A percentile compares a stretch with the other conserved stretches of the same genome.
Evolutionary conservation across 2,329 filamentous ascomycete genomes (phyloP).

Genomic region (Rugonectria rugulosa): DNA sequence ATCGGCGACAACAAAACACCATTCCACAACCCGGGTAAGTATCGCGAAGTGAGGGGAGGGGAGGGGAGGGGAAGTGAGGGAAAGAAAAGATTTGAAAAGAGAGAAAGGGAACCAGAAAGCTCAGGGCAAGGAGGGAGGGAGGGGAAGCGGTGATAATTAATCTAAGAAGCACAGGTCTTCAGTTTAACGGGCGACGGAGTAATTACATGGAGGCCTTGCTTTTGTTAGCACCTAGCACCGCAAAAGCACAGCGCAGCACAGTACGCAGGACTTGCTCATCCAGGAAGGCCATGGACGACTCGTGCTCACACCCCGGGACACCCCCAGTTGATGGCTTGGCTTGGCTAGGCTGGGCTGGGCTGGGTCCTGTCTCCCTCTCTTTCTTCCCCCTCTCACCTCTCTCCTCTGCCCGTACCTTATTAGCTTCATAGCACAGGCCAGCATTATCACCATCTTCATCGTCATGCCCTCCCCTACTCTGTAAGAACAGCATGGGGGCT

Average conservation of each 20-base stretch:
- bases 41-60: no score
- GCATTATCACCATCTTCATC: neutral
- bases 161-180: no score
- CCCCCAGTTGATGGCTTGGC: neutral
- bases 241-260: neutral
- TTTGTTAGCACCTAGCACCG: constrained; percentile 1
- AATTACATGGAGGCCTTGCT: constrained; percentile 2
- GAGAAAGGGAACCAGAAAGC: no score
- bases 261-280: no score
- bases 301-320: neutral
- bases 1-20: no score
- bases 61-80: neutral
- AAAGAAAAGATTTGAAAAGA: no score
- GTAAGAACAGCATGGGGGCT: neutral
- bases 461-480: neutral
- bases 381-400: no score
- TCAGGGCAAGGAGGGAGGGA: no score
- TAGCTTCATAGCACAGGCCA: neutral
- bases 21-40: no score
- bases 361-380: no score
- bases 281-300: neutral
- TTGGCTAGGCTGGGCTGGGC: neutral
- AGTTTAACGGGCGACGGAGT: neutral
- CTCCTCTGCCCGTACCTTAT: no score
- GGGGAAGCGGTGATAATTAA: neutral